Base-by-base conservation (phyloP, 2,329 filamentous ascomycete genomes). In the Volutella citrinella region DNA sequence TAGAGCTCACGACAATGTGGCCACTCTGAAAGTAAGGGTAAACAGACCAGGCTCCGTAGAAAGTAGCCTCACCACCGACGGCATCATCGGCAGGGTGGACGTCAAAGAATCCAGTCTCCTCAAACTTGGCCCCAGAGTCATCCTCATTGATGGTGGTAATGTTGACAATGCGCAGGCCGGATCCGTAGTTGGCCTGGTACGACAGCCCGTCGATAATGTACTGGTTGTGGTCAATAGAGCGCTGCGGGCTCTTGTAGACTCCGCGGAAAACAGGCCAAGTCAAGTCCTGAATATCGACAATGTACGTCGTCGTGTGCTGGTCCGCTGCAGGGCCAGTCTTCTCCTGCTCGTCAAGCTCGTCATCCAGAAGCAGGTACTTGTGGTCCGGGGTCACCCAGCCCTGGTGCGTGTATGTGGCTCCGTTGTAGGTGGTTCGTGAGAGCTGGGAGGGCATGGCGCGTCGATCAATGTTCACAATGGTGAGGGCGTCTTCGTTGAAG, bases 371-470 rank as follows among this genome's bases (percentile, higher is more conserved):
- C 27, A 56, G 57, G 45, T 68, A 68, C 25, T 66, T 35, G 59
- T 52, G 58, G 11, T 56, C 51, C 50, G 73, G 64, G 20, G 71
- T 61, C 9, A 76, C 54, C 60, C 68, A 71, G 26, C 74, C 75
- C 49, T 79, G 75, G 46, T 79, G 75, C 1, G 72, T 74, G 59
- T 76, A 80, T 5, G 68, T 57, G 7, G 73, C 73, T 25, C 75
- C 75, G 15, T 70, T 66, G 51, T 79, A 79, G 0, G 68, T 69
- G 10, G 73, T 77, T 24, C 63, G 63, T 18, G 74, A 76, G 30
- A 64, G 59, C 43, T 78, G 63, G 38, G 71, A 62, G 24, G 60
- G 65, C 12, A 50, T 46, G 19, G 59, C 51, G 7, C 60, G 54
- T 59, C 74, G 73, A 48, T 74, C 55, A 2, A 77, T 9, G 65